These are phyloP conservation scores for Hypoxylon sp. DNA, from an alignment of 2,329 filamentous ascomycete genomes.

Conservation along the genomic window DNA sequence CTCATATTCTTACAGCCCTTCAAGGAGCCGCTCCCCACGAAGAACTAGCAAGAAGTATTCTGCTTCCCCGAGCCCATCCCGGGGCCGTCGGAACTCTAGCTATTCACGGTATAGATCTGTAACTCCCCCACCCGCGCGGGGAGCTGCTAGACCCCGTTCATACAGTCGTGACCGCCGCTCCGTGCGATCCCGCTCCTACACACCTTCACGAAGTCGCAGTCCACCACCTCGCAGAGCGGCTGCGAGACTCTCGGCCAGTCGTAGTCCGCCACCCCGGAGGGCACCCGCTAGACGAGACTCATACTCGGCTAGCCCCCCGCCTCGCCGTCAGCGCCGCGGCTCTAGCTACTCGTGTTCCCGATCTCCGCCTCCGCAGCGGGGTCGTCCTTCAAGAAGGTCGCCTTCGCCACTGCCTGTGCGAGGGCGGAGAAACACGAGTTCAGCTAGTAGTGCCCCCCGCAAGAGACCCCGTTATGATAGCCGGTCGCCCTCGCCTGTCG, in stretches of 20 bases:
- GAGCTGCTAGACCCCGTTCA: slow-evolving; percentile 41
- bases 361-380: slow-evolving; percentile 37
- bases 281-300: slow-evolving; percentile 45
- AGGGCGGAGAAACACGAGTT: slow-evolving; percentile 44
- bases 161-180: slow-evolving; percentile 47
- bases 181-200: slow-evolving; percentile 47
- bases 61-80: slow-evolving; percentile 47
- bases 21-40: slow-evolving; percentile 51
- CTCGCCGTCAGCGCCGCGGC: slow-evolving; percentile 31
- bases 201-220: slow-evolving; percentile 48
- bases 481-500: slow-evolving; percentile 44
- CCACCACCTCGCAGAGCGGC: slow-evolving; percentile 45
- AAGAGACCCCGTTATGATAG: slow-evolving; percentile 48
- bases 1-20: slow-evolving; percentile 53
- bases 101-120: slow-evolving; percentile 47
- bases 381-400: slow-evolving; percentile 35
- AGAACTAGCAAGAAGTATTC: slow-evolving; percentile 48
- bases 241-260: slow-evolving; percentile 32
- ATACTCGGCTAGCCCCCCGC: slow-evolving; percentile 42
- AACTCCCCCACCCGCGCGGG: slow-evolving; percentile 45
- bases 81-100: slow-evolving; percentile 42
- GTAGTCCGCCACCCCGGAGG: slow-evolving; percentile 45
- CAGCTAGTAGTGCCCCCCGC: slow-evolving; percentile 40
- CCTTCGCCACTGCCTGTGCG: slow-evolving; percentile 39
- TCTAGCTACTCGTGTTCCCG: slow-evolving; percentile 44